Base-by-base conservation (phyloP, 306 rosid genomes). In the Inga oerstediana region DNA sequence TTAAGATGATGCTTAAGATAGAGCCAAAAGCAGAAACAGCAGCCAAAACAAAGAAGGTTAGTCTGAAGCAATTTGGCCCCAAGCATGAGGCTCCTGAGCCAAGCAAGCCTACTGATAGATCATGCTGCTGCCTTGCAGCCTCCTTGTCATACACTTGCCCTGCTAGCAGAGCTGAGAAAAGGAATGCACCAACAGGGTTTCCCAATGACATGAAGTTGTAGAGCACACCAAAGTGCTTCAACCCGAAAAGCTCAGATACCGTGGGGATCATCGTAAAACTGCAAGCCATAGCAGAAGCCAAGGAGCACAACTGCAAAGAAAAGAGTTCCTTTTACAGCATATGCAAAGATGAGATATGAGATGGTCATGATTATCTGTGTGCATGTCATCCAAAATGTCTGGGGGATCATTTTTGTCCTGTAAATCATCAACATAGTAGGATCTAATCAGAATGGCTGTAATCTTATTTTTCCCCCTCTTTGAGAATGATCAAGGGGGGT, bases 191-290 rank as follows among this genome's bases (percentile, higher is more conserved):
- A 2, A 94, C 80, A 66, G 97, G 97, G 78, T 94, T 94, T 79
- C 95, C 97, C 56, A 92, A 46, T 0, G 91, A 54, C 91, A 89
- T 88, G 81, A 92, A 54, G 78, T 76, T 91, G 91, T 76, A 75
- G 44, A 94, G 77, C 61, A 92, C 35, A 4, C 98, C 98, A 7
- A 92, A 94, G 86, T 92, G 86, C 85, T 80, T 91, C 86, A 94
- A 49, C 34, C 97, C 98, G 12, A 94, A 92, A 61, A 92, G 90
- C 85, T 94, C 97, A 0, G 98, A 94, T 74, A 92, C 97, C 0
- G 98, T 87, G 0, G 97, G 95, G 84, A 94, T 49, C 97, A 65
- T 94, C n/a, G 82, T 68, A 12, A 44, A 91, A 80, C 79, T 94
- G 98, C 45, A 84, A 91, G 3, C 69, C 97, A 4, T 87, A 94